These are phyloP conservation scores for Aspergillus aculeatinus DNA, from an alignment of 2,329 filamentous ascomycete species.

Conservation along the genomic window DNA sequence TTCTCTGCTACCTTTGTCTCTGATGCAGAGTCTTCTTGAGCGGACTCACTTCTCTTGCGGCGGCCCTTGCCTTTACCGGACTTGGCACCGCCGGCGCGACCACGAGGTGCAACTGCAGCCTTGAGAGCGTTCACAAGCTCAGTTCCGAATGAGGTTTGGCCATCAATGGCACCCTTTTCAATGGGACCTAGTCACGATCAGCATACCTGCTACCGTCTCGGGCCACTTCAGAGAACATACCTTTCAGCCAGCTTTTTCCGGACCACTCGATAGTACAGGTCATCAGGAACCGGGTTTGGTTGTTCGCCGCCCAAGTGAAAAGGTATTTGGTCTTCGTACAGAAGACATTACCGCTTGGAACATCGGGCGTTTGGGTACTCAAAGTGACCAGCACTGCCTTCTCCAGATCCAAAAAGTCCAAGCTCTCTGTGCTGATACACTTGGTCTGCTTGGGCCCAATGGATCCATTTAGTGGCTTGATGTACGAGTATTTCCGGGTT, in stretches of 20 bases:
- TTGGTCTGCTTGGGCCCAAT: constrained; percentile 95
- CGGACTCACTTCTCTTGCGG: constrained; percentile 57
- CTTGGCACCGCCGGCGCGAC: constrained; percentile 53
- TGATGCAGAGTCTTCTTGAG: constrained; percentile 38
- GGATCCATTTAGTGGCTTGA: constrained; percentile 79
- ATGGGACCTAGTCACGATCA: constrained; percentile 69
- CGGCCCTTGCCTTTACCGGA: constrained; percentile 58
- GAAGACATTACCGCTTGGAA: constrained; percentile 91
- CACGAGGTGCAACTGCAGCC: constrained; percentile 66
- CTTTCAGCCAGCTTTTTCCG: constrained; percentile 97
- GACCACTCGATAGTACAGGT: constrained; percentile 94
- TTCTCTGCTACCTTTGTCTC: constrained; percentile 45
- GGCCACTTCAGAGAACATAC: constrained; percentile 50
- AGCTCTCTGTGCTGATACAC: constrained; percentile 79
- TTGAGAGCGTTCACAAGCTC: constrained; percentile 75
- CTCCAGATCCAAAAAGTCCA: constrained; percentile 85
- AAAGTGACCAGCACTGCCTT: constrained; percentile 80
- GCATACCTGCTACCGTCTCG: constrained; percentile 9
- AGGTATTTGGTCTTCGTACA: constrained; percentile 92
- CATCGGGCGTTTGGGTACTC: constrained; percentile 87
- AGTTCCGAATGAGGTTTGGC: constrained; percentile 78
- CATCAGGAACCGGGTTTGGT: constrained; percentile 79
- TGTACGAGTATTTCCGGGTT: constrained; percentile 76
- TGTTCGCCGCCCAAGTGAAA: constrained; percentile 85
- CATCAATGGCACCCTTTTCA: constrained; percentile 90